Conservation (phyloP, 2,329 filamentous ascomycete genomes). For the Aspergillus awamori region DNA sequence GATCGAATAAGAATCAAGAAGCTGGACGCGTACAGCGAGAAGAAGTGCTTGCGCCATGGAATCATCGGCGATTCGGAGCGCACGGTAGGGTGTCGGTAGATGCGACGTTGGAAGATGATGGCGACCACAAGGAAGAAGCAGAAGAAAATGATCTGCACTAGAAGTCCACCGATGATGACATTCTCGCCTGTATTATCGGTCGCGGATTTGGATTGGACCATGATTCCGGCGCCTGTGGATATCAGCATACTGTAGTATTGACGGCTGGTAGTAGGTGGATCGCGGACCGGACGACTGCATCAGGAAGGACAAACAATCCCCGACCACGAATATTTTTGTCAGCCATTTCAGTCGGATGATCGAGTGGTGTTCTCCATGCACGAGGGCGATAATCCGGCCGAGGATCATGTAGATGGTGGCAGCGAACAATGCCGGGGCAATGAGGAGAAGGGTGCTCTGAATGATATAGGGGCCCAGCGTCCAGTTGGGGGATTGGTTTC, state of each 20-base stretch:
- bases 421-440: conserved; percentile 53
- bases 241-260: neutral
- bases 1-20: conserved; percentile 34
- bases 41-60: conserved; percentile 15
- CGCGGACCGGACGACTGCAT: conserved; percentile 39
- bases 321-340: conserved; percentile 52
- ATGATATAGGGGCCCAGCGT: conserved; percentile 12
- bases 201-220: conserved; percentile 15
- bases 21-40: conserved; percentile 28
- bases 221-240: neutral
- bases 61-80: conserved; percentile 2
- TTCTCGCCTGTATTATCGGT: conserved; percentile 15
- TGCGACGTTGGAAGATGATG: conserved; percentile 20
- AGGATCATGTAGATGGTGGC: conserved; percentile 55
- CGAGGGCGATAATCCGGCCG: conserved; percentile 46
- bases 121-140: conserved; percentile 20
- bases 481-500: conserved; percentile 13
- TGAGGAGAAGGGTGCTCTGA: conserved; percentile 29
- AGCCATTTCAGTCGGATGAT: conserved; percentile 49
- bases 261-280: neutral
- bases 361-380: conserved; percentile 44
- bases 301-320: conserved; percentile 52
- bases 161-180: conserved; percentile 22
- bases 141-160: conserved; percentile 25
- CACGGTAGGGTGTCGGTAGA: conserved; percentile 16